Conservation (phyloP, 202 grass and related monocot genomes). For the Bolboschoenoplectus hybrid region DNA sequence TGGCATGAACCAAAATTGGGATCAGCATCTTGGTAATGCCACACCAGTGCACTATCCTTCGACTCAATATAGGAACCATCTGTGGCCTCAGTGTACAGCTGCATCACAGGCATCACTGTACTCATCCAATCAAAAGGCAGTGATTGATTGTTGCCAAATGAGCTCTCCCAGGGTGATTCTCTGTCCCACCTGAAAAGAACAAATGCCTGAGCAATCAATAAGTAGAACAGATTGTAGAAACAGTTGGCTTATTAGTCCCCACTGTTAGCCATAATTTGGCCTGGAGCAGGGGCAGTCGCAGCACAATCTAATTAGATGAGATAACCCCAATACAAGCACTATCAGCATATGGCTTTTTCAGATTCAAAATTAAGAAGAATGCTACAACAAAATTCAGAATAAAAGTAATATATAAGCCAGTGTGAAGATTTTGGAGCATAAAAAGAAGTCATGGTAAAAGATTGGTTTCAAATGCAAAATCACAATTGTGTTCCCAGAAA, state of each 20-base stretch:
- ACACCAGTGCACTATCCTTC: constrained; percentile 71
- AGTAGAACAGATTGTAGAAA: neutral
- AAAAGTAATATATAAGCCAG: neutral
- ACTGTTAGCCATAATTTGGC: neutral
- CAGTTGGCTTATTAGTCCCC: neutral
- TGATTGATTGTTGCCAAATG: constrained; percentile 16
- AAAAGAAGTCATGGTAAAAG: neutral
- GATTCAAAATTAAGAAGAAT: neutral
- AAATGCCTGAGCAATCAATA: neutral
- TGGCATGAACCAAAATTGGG: constrained; percentile 59
- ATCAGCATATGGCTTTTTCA: neutral
- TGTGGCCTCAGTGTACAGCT: constrained; percentile 53
- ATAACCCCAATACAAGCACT: neutral
- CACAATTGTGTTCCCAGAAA: neutral
- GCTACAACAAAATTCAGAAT: neutral
- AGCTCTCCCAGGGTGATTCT: constrained; percentile 55
- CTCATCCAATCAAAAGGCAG: constrained; percentile 52
- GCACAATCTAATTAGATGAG: neutral
- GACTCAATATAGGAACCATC: constrained; percentile 60
- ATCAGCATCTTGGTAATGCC: constrained; percentile 71
- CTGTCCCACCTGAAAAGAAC: constrained; percentile 47
- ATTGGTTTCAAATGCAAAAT: neutral
- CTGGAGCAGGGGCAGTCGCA: neutral
- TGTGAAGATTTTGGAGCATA: neutral
- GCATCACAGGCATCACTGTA: constrained; percentile 54